Conservation (phyloP, 2,329 filamentous ascomycete genomes). For the Cercospora nicotianae region DNA sequence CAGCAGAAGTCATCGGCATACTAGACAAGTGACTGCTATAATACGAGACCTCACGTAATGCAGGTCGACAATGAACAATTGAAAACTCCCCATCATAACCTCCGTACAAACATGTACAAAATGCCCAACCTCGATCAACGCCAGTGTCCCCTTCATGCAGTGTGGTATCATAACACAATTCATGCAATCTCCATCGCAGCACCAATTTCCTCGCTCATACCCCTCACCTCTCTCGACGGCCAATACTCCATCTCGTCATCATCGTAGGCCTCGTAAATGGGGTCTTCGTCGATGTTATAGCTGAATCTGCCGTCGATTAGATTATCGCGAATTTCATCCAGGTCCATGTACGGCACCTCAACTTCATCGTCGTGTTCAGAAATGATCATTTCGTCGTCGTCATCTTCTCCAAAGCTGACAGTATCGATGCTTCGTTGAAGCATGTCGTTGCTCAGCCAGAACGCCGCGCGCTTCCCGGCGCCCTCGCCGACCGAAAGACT, state of each 20-base stretch:
- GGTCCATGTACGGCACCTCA: constrained; percentile 38
- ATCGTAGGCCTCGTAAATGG: constrained; percentile 22
- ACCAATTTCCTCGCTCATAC: constrained; percentile 37
- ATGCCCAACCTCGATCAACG: background rate
- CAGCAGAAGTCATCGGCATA: background rate
- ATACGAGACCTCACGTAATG: background rate
- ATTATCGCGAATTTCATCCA: constrained; percentile 39
- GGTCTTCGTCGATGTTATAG: constrained; percentile 30
- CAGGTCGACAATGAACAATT: background rate
- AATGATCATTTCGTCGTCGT: constrained; percentile 36
- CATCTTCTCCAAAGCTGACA: constrained; percentile 35
- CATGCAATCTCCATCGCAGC: constrained; percentile 37
- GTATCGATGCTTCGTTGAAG: constrained; percentile 29
- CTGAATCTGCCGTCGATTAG: constrained; percentile 36
- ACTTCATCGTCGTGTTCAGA: constrained; percentile 36
- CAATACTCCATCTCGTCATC: constrained; percentile 19
- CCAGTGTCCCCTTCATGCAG: background rate
- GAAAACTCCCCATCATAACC: background rate
- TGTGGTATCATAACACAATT: constrained; percentile 9
- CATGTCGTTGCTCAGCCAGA: constrained; percentile 76
- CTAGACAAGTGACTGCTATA: constrained; percentile 2
- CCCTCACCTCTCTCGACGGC: constrained; percentile 27
- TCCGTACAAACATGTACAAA: constrained; percentile 1
- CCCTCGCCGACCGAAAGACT: constrained; percentile 49
- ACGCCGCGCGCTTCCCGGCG: constrained; percentile 77